phyloP scores from a whole-genome alignment of 768 basidiomycete species.

The Mrakia blollopis region DNA sequence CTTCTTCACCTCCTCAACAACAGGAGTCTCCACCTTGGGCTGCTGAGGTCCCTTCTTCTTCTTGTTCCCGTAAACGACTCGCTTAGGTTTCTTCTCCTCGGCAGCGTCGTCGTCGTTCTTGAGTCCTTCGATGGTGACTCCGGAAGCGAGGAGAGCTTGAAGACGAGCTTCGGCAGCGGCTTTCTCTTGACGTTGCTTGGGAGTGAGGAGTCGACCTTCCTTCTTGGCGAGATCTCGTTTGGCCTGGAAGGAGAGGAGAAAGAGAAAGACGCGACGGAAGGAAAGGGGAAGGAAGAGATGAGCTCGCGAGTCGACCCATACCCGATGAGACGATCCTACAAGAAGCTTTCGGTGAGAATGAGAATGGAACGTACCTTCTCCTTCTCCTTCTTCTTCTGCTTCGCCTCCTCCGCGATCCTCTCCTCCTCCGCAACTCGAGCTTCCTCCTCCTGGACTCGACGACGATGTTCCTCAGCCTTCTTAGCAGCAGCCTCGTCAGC shows the following conservation, averaged over 20 bases:
- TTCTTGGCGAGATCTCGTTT: conserved; percentile 87
- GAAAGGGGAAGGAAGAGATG: not conserved
- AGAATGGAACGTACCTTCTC: conserved; percentile 51
- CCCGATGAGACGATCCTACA: too few relatives aligned
- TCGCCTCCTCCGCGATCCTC: conserved; percentile 71
- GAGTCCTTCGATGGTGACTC: conserved; percentile 83
- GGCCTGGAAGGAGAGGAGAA: conserved; percentile 50
- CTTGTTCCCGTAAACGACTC: conserved; percentile 73
- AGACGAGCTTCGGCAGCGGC: conserved; percentile 84
- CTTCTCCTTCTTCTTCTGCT: conserved; percentile 56
- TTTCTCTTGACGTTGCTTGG: conserved; percentile 92
- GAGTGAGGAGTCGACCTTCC: conserved; percentile 90
- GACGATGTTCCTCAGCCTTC: conserved; percentile 67
- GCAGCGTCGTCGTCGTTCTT: conserved; percentile 54
- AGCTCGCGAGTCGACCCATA: not conserved
- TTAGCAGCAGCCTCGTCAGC: conserved; percentile 75
- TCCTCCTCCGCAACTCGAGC: conserved; percentile 69
- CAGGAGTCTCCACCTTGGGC: conserved; percentile 50
- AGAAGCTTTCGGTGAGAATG: too few relatives aligned
- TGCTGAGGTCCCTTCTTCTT: conserved; percentile 67
- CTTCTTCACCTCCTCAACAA: conserved; percentile 47
- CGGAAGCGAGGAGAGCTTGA: conserved; percentile 82
- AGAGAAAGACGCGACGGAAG: conserved; percentile 7
- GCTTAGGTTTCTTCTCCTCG: conserved; percentile 52
- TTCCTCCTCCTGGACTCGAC: conserved; percentile 85